A percentile compares a stretch with the other conserved stretches of the same genome.
These are phyloP conservation scores for Xylaria sp. DNA, from an alignment of 2,329 filamentous ascomycete species.

Conservation along the genomic window DNA sequence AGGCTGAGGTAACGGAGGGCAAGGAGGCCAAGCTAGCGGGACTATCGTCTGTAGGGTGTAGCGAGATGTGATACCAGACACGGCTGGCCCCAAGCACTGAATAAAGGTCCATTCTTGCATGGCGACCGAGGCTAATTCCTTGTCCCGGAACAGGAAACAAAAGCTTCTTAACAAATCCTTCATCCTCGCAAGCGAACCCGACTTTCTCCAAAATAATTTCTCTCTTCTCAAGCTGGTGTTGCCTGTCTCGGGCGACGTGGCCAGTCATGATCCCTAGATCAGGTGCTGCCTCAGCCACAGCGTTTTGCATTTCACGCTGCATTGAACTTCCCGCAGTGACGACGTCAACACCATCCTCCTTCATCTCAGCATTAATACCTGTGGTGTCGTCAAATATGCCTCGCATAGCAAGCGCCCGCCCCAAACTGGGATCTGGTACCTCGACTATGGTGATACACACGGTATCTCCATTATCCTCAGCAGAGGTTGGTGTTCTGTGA, in stretches of 20 bases:
- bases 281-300: constrained; percentile 75
- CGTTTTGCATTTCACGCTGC: constrained; percentile 83
- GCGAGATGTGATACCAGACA: constrained; percentile 90
- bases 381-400: constrained; percentile 90
- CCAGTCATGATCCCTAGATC: constrained; percentile 79
- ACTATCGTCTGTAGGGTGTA: constrained; percentile 89
- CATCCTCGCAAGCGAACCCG: constrained; percentile 78
- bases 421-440: constrained; percentile 77
- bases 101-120: constrained; percentile 79
- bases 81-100: constrained; percentile 80
- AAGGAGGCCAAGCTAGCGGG: constrained; percentile 76
- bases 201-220: constrained; percentile 87
- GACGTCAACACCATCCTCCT: constrained; percentile 87
- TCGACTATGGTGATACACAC: constrained; percentile 90
- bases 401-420: constrained; percentile 86
- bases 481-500: constrained; percentile 67
- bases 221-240: constrained; percentile 79
- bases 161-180: constrained; percentile 80
- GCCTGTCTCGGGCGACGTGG: constrained; percentile 71
- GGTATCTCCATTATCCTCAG: constrained; percentile 78
- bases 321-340: constrained; percentile 78
- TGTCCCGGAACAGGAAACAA: constrained; percentile 79
- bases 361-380: constrained; percentile 97
- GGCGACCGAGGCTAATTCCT: constrained; percentile 80
- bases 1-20: constrained; percentile 76